Base-by-base conservation (phyloP, 1,139 yeast species). In the Pneumocystis murina region DNA sequence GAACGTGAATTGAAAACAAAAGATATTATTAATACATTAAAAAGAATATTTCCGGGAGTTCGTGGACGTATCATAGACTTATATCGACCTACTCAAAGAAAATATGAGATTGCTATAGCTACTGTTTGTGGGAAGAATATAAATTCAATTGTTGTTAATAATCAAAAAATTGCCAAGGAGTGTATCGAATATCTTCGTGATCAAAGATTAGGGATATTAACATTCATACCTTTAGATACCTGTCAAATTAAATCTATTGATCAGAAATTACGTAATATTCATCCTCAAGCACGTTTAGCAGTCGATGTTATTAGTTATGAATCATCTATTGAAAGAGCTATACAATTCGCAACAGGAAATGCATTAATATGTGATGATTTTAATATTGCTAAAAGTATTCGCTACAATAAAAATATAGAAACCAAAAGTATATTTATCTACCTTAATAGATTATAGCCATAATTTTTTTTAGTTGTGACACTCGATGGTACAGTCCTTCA, bases 171-270 rank as follows among this genome's bases (percentile, higher is more conserved):
- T 24, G 98, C 97, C 0, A 83, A 85, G 65, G 85, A 84, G 67
- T 91, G 98, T 75, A 86, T 92, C 69, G 83, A 84, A 20, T 85
- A 86, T 65, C 77, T 92, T 73, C 88, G 90, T 70, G 95, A 88
- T 68, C 92, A 94, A 72, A 80, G 96, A 68, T 78, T 86, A 14
- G 97, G 97, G 61, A 80, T 82, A 16, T 91, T 92, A 0, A 84
- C 95, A 0, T 91, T 92, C 69, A 86, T 92, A 67, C 98, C 98
- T 0, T 76, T 92, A 63, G 95, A 90, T 70, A 80, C 91, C 0
- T 83, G 92, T 54, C 85, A 82, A n/a, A 78, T 81, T 3, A 76
- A 78, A 39, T 82, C 85, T 55, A 78, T 86, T 61, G 83, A 82
- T 68, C 71, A 77, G 5, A 78, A 79, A 60, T 75, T 85, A 60